Evolutionary conservation across 768 basidiomycete species (phyloP), one percentile per base, ranked within the genome.

Genomic region (Rhodotorula graminis): DNA sequence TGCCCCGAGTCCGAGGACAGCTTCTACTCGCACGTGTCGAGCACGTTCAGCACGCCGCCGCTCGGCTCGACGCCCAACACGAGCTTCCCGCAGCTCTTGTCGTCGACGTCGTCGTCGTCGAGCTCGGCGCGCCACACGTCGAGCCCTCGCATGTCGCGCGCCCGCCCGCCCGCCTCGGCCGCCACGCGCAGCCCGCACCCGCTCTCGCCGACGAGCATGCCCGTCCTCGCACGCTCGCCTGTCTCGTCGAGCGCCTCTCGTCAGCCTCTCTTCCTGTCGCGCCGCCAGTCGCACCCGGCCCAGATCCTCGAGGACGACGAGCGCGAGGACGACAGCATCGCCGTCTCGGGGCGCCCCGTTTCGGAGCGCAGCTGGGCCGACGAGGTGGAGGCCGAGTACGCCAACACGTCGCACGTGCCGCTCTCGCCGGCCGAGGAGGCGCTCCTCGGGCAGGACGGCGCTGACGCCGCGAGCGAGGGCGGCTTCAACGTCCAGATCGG

Each of bases 1-100:
- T 53, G 46, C 37, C 67, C 72, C 14, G 64, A 65, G 31, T 21
- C 59, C n/a, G 72, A 72, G 29, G 71, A 72, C 63, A 65, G 59
- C 63, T 73, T 65, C 42, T 69, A 69, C 71, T 60, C 65, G 31
- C 56, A 52, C 58, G 15, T 61, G 53, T 59, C 61, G 18, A 14
- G 18, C 47, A 14, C n/a, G n/a, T 59, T 42, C n/a, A 19, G 2
- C 55, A 56, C 64, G 42, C 52, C 21, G 19, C 25, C 64, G 19
- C n/a, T 42, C 6, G 31, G 29, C 64, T 55, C 53, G n/a, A 44
- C 70, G 60, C 65, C 61, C 25, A 37, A 50, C 33, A 37, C 68
- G 49, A 69, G 68, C 44, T 55, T 52, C 56, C 15, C 27, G 42
- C 21, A 50, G 37, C 37, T 37, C 23, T 25, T 44, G 15, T 19